These are phyloP conservation scores for Clathrospora elynae DNA, from an alignment of 2,329 filamentous ascomycete species.

Conservation along the genomic window DNA sequence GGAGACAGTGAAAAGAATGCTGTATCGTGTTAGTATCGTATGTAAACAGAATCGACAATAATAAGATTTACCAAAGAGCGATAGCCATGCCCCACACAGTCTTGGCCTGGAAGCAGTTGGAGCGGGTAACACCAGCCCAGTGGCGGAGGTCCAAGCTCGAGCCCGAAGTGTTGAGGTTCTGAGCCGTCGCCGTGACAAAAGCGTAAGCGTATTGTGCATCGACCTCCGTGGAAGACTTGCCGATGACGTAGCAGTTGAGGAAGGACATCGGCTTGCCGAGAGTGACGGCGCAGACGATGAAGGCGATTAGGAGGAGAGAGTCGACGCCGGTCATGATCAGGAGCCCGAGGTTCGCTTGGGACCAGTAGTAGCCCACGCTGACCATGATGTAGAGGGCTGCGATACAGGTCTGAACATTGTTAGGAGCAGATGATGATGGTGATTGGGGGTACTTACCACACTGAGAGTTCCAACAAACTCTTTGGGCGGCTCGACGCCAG, in stretches of 20 bases:
- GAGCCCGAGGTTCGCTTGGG: conserved; percentile 75
- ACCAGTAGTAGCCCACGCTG: conserved; percentile 79
- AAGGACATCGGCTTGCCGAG: conserved; percentile 81
- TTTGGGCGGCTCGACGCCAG: conserved; percentile 68
- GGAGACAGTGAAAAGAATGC: conserved; percentile 55
- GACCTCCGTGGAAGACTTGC: conserved; percentile 52
- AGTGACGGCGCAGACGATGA: conserved; percentile 76
- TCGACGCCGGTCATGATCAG: conserved; percentile 74
- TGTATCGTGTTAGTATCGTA: conserved; percentile 24
- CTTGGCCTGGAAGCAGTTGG: conserved; percentile 82
- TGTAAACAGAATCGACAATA: fast-evolving
- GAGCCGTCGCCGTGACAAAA: conserved; percentile 59
- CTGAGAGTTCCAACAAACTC: conserved; percentile 78
- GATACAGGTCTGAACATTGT: conserved; percentile 69
- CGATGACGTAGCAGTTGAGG: conserved; percentile 69
- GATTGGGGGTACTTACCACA: conserved; percentile 65
- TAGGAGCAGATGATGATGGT: not conserved
- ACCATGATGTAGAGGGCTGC: conserved; percentile 73
- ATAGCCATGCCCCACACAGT: conserved; percentile 86
- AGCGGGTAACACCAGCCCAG: conserved; percentile 64
- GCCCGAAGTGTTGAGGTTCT: conserved; percentile 58
- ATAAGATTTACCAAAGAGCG: conserved; percentile 65
- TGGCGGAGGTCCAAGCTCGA: conserved; percentile 56
- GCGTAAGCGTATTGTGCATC: conserved; percentile 57
- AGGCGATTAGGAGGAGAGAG: conserved; percentile 71